phyloP scores from a whole-genome alignment of 495 filamentous ascomycete genomes.

The Penicillium paxilli region DNA sequence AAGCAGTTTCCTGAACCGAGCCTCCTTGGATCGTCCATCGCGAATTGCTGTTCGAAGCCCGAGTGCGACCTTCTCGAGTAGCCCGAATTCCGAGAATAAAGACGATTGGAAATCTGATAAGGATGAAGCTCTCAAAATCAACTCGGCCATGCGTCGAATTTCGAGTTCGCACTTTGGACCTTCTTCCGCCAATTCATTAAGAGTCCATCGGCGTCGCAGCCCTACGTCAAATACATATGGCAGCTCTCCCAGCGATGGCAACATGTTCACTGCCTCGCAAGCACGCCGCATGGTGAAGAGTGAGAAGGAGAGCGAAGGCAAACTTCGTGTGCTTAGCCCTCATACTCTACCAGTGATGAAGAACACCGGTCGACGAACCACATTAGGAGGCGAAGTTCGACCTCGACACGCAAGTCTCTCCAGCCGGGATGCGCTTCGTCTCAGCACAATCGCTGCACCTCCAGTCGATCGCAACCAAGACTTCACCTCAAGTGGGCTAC shows the following conservation, averaged over 20 bases:
- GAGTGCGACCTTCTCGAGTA: constrained; percentile 46
- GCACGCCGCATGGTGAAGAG: constrained; percentile 70
- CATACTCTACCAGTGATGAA: constrained; percentile 67
- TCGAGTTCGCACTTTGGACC: constrained; percentile 36
- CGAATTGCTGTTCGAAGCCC: constrained; percentile 48
- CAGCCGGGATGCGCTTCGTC: constrained; percentile 43
- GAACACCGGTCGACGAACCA: constrained; percentile 50
- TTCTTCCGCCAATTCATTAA: constrained; percentile 30
- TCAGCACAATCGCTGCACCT: constrained; percentile 40
- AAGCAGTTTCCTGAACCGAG: constrained; percentile 58
- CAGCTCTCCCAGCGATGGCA: constrained; percentile 57
- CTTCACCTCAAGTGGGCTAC: constrained; percentile 14
- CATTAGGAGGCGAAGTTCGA: constrained; percentile 50
- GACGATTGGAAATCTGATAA: constrained; percentile 51
- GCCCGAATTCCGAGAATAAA: constrained; percentile 40
- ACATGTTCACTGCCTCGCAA: constrained; percentile 68
- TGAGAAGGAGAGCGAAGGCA: constrained; percentile 57
- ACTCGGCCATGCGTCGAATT: constrained; percentile 61
- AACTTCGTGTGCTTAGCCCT: constrained; percentile 63
- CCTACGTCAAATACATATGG: constrained; percentile 55
- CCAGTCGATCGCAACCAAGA: constrained; percentile 17
- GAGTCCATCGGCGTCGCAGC: constrained; percentile 61
- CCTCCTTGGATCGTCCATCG: constrained; percentile 49
- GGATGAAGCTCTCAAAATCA: constrained; percentile 60
- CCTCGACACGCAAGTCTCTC: constrained; percentile 44